These are phyloP conservation scores for Capsicum chinense DNA, from an alignment of 257 asterid genomes.

Conservation along the genomic window DNA sequence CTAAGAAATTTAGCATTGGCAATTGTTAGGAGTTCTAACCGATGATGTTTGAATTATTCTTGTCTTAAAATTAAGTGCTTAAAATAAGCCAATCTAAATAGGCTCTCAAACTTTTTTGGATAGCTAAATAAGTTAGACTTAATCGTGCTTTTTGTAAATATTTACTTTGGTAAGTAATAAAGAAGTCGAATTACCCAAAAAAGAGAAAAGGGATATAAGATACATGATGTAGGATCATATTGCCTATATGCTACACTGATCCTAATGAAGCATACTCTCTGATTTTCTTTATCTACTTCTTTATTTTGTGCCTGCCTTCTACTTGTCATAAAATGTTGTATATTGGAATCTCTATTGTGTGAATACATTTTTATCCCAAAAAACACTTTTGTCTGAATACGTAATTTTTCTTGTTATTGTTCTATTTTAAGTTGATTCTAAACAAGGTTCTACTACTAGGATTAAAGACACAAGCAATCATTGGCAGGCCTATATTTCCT, in stretches of 20 bases:
- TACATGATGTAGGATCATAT: background rate
- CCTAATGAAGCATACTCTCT: background rate
- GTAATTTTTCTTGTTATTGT: background rate
- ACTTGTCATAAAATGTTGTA: background rate
- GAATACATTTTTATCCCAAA: background rate
- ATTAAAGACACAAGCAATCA: slow-evolving; percentile 67
- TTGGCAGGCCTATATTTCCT: slow-evolving; percentile 90
- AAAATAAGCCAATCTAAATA: no score
- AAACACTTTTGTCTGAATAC: background rate
- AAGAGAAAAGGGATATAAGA: background rate
- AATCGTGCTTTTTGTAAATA: background rate
- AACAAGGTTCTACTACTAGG: slow-evolving; percentile 91
- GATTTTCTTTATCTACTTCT: background rate
- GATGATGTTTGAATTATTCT: no score
- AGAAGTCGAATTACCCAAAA: background rate
- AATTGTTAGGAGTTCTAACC: no score
- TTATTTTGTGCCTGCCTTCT: background rate
- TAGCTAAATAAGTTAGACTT: background rate
- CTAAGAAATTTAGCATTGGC: background rate
- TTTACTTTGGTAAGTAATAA: background rate
- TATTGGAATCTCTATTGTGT: background rate
- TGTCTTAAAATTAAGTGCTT: no score
- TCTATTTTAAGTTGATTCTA: slow-evolving; percentile 66
- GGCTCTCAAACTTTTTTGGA: background rate
- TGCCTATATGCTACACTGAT: background rate